Conservation (phyloP, 140 eudicot species). For the Bidens hawaiensis region DNA sequence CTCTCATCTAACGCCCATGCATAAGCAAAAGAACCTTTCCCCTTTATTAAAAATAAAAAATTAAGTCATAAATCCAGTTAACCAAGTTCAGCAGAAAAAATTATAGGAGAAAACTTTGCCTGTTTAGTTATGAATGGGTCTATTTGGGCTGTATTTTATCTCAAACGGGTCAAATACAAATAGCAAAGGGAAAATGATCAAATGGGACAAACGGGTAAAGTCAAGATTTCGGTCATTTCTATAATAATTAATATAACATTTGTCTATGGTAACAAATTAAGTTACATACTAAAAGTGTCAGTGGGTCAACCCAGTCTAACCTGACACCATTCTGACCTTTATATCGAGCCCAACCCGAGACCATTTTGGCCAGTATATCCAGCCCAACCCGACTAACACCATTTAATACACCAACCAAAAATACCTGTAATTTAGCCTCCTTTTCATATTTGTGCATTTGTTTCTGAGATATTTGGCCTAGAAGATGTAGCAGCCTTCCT, state of each 20-base stretch:
- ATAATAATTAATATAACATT: neutral
- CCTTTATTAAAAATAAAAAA: slow-evolving; percentile 39
- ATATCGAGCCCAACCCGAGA: too few relatives aligned
- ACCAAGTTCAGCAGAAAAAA: slow-evolving; percentile 1
- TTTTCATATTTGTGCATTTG: slow-evolving; percentile 87
- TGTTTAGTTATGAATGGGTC: neutral
- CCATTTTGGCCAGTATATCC: neutral
- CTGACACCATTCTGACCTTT: too few relatives aligned
- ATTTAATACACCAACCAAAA: neutral
- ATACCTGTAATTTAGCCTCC: slow-evolving; percentile 78
- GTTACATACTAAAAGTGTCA: neutral
- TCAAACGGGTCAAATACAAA: neutral
- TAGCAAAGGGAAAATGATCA: neutral
- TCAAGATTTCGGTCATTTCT: neutral
- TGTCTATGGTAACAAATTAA: neutral
- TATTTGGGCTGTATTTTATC: neutral
- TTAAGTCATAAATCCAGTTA: slow-evolving; percentile 6
- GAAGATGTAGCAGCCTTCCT: slow-evolving; percentile 86
- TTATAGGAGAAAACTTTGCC: neutral
- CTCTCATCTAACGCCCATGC: slow-evolving; percentile 99
- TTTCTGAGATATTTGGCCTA: slow-evolving; percentile 79
- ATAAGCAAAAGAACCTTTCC: slow-evolving; percentile 96
- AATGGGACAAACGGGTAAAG: neutral
- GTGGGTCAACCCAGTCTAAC: too few relatives aligned
- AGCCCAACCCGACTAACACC: too few relatives aligned